phyloP scores from a whole-genome alignment of 495 filamentous ascomycete species.

The Symbiotaphrina buchneri region DNA sequence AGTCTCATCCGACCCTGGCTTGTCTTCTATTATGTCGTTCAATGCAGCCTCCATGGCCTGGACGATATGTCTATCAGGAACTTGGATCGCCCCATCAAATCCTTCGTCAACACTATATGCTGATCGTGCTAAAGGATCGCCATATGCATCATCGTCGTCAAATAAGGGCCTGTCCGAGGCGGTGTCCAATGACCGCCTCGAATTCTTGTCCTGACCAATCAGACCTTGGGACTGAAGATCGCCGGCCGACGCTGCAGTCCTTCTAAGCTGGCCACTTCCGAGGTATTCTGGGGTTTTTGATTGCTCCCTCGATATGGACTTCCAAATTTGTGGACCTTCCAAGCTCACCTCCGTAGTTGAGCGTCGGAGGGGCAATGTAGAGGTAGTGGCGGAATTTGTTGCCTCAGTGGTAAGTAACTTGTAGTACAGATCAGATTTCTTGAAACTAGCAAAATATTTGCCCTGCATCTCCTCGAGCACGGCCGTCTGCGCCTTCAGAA shows the following conservation, averaged over 20 bases:
- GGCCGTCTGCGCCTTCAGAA: conserved; percentile 60
- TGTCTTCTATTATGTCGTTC: conserved; percentile 81
- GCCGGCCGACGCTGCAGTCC: conserved; percentile 31
- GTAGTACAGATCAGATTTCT: conserved; percentile 79
- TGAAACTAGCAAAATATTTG: conserved; percentile 64
- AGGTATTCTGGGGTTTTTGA: not conserved
- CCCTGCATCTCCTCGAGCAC: conserved; percentile 67
- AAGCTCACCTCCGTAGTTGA: too few species aligned
- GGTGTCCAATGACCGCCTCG: conserved; percentile 33
- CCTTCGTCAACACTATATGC: conserved; percentile 28
- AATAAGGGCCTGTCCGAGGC: conserved; percentile 31
- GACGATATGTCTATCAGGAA: conserved; percentile 35
- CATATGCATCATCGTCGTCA: conserved; percentile 40
- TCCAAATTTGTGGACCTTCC: not conserved
- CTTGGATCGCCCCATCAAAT: conserved; percentile 7
- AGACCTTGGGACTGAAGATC: conserved; percentile 29
- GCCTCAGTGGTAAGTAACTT: conserved; percentile 51
- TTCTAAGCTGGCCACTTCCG: conserved; percentile 23
- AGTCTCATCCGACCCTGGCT: too few species aligned
- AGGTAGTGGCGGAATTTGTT: conserved; percentile 11
- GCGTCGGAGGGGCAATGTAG: too few species aligned
- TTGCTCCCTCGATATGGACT: not conserved
- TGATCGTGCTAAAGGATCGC: conserved; percentile 34
- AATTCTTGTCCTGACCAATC: conserved; percentile 12
- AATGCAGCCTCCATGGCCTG: conserved; percentile 87